phyloP scores from a whole-genome alignment of 352 stramenopile species.

The Pilasporangium apinafurcum region DNA sequence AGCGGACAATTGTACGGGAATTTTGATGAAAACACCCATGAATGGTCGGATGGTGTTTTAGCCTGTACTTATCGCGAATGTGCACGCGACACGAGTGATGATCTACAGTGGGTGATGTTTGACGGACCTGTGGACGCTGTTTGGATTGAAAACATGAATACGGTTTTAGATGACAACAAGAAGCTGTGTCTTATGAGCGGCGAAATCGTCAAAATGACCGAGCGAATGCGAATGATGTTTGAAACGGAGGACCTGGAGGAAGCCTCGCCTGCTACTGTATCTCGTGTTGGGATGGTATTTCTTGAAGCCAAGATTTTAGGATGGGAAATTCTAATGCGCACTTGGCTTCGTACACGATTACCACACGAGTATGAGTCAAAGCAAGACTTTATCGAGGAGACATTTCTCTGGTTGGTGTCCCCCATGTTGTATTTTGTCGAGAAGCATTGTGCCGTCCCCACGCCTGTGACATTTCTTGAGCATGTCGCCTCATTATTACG shows the following conservation, averaged over 20 bases:
- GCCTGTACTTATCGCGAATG: constrained; percentile 93
- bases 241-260: constrained; percentile 91
- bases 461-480: constrained; percentile 86
- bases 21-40: constrained; percentile 92
- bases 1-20: constrained; percentile 93
- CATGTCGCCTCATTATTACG: constrained; percentile 80
- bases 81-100: constrained; percentile 69
- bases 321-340: constrained; percentile 85
- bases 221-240: constrained; percentile 95
- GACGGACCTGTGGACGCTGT: constrained; percentile 91
- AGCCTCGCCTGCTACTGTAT: constrained; percentile 87
- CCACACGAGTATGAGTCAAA: constrained; percentile 25
- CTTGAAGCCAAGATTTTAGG: constrained; percentile 89
- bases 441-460: constrained; percentile 82
- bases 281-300: constrained; percentile 91
- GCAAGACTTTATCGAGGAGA: constrained; percentile 47
- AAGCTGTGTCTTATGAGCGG: constrained; percentile 93
- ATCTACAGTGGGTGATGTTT: constrained; percentile 93
- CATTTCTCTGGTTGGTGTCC: constrained; percentile 89
- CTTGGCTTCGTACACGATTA: constrained; percentile 72
- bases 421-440: constrained; percentile 91
- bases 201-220: constrained; percentile 94
- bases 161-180: constrained; percentile 91
- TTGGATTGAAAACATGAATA: constrained; percentile 97
- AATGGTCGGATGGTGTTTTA: constrained; percentile 94